Base-by-base conservation (phyloP, 192 early-diverging fungal genomes). In the Rhizophagus clarus region DNA sequence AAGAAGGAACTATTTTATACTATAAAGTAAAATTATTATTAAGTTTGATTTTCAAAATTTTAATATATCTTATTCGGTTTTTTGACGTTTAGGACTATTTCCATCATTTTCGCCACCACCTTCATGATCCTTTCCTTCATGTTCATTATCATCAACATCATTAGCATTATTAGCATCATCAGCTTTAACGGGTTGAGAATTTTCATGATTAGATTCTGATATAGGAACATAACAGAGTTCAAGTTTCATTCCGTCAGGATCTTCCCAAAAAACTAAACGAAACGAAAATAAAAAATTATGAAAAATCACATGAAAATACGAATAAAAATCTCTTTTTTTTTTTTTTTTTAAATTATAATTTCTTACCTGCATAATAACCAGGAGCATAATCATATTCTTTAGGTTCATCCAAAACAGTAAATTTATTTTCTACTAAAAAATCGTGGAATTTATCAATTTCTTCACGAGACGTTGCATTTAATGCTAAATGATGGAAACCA, bases 321-420 rank as follows among this genome's bases (percentile, higher is more conserved):
- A 49, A 28, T 34, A 34, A 34, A 34, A 34, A 34, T 6, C n/a
- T n/a, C n/a, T n/a, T n/a, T n/a, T n/a, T n/a, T n/a, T n/a, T n/a
- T n/a, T n/a, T n/a, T n/a, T n/a, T n/a, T n/a, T n/a, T n/a, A n/a
- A n/a, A n/a, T n/a, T n/a, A n/a, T n/a, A n/a, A n/a, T n/a, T n/a
- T n/a, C n/a, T 34, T 37, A 71, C 69, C 69, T 4, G 69, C 69
- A 40, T 71, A 71, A 71, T 71, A 71, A 29, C 69, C 69, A 71
- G 69, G 69, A 34, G n/a, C 17, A 42, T 71, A 71, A 9, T 26
- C 26, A 40, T 71, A 34, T 37, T 71, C 69, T 71, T 20, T 22
- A 4, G 69, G 69, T 37, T 34, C 22, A 71, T 71, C 69, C 32
- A 71, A 71, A 71, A 71, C n/a, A 17, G 26, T 42, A 9, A 12